Base-by-base conservation (phyloP, 768 basidiomycete species). In the Candolleomyces eurysporus region DNA sequence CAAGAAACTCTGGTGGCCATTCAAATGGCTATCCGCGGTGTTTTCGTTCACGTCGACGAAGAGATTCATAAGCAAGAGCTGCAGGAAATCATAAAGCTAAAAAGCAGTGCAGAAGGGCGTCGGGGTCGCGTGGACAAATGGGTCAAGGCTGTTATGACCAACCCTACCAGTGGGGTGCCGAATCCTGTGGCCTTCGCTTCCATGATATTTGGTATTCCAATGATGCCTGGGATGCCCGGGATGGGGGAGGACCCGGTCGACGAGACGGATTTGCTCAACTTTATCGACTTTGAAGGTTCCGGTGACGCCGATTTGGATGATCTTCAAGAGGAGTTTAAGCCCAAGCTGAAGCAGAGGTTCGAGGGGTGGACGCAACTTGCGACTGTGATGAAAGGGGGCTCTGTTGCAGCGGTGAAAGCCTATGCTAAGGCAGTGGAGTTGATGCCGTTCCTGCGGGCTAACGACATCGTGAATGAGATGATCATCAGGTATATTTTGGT, bases 171-270 rank as follows among this genome's bases (percentile, higher is more conserved):
- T 3, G 67, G 63, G 0, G 61, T 73, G 1, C 55, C 81, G 36
- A 75, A 83, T 61, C 84, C 85, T 2, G 78, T 87, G 78, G 80
- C 85, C 2, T 80, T 89, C 57, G 86, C 88, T 0, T 86, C 86
- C 16, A 81, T 88, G 79, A 82, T 89, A 79, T 83, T 87, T 69
- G 76, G 78, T 1, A 62, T 79, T 3, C 76, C 76, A 2, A 49
- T 76, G 54, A 55, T 68, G 4, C 71, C 67, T 14, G 68, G 75
- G 54, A 61, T 79, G 5, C 76, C 76, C 3, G 48, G 75, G 17
- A 63, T 77, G 73, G 36, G 49, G 1, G 49, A 76, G 67, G 61
- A 71, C 48, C 71, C 71, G 31, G 71, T 68, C 3, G 80, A 83
- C 11, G 81, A 82, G 8, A 77, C 73, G 8, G 87, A 88, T 59